Conservation (phyloP, 768 basidiomycete genomes). For the Scleroderma citrinum region DNA sequence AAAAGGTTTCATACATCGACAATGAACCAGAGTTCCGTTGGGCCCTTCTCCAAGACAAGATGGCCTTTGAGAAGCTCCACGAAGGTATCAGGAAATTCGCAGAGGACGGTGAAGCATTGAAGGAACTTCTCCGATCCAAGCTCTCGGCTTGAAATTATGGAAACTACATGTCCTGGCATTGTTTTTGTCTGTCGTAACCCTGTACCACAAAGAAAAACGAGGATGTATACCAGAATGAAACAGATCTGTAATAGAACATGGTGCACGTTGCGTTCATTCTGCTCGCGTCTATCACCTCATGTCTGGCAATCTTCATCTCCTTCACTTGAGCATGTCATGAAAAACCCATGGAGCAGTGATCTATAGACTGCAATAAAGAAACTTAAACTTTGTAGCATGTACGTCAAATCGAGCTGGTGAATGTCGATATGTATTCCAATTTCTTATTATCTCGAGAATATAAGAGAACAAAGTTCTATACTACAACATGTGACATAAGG, state of each 20-base stretch:
- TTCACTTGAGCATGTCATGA: too few species aligned
- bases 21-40: constrained; percentile 97
- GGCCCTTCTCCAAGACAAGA: constrained; percentile 84
- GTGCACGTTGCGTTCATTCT: too few species aligned
- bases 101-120: constrained; percentile 89
- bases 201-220: neutral
- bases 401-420: neutral
- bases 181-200: neutral
- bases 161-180: neutral
- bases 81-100: constrained; percentile 99
- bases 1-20: constrained; percentile 82
- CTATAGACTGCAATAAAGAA: too few species aligned
- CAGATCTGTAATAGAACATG: too few species aligned
- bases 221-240: neutral
- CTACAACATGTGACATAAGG: neutral
- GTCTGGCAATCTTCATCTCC: too few species aligned
- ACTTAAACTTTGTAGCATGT: too few species aligned
- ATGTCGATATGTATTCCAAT: too few species aligned
- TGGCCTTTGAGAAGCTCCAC: constrained; percentile 99
- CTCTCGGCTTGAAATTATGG: constrained; percentile 27
- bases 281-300: too few species aligned
- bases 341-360: too few species aligned
- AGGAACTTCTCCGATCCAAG: constrained; percentile 70
- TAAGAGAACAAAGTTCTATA: neutral
- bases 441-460: neutral